Percentiles rank a stretch among this genome's conserved stretches.
phyloP scores from a whole-genome alignment of 2,329 filamentous ascomycete species.

The Aspergillus tubingensis region DNA sequence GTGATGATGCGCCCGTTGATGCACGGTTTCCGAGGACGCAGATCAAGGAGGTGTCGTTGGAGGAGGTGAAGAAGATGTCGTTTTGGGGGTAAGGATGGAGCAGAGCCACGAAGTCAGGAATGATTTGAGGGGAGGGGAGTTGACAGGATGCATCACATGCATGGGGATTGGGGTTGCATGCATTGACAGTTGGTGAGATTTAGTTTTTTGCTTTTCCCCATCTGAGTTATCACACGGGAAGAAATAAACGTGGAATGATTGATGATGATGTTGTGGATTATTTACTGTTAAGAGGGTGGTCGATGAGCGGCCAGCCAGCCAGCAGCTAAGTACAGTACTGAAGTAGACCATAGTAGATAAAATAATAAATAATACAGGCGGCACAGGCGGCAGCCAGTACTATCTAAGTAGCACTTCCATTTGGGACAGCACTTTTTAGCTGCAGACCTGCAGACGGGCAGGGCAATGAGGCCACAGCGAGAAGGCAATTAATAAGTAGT shows the following conservation, averaged over 20 bases:
- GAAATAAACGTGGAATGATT: neutral
- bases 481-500: neutral
- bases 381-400: neutral
- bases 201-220: neutral
- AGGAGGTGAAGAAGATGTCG: conserved; percentile 36
- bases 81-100: conserved; percentile 30
- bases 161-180: neutral
- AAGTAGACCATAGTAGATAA: too few species aligned
- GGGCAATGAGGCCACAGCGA: neutral
- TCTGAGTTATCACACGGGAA: too few species aligned
- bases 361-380: neutral
- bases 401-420: too few species aligned
- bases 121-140: neutral
- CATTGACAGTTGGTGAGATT: neutral
- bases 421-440: too few species aligned
- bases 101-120: neutral
- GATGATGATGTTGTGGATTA: neutral
- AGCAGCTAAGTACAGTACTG: too few species aligned
- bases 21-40: conserved; percentile 40
- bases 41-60: conserved; percentile 32
- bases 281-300: neutral
- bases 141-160: neutral
- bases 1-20: conserved; percentile 26
- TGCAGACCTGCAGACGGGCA: too few species aligned
- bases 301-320: neutral